These are phyloP conservation scores for Plenodomus tracheiphilus DNA, from an alignment of 2,329 filamentous ascomycete species.

Conservation along the genomic window DNA sequence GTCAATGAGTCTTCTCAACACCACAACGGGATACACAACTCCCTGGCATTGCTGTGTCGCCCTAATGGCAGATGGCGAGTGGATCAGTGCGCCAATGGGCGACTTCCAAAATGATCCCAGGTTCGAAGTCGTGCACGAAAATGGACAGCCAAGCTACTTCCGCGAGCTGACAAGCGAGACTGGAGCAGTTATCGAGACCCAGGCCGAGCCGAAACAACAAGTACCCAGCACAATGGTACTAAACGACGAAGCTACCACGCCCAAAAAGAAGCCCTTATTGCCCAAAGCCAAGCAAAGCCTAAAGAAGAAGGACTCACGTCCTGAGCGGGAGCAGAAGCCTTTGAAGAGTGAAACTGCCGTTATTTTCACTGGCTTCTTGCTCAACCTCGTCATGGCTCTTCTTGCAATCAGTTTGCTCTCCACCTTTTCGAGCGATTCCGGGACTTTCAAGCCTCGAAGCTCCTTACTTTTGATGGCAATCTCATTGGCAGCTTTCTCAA, in stretches of 20 bases:
- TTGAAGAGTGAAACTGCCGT: background rate
- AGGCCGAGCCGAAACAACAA: background rate
- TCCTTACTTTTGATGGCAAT: background rate
- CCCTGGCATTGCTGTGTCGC: constrained; percentile 23
- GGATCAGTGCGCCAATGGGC: constrained; percentile 11
- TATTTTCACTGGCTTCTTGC: background rate
- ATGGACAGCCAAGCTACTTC: constrained; percentile 14
- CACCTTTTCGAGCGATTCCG: background rate
- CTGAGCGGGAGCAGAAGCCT: background rate
- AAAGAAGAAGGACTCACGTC: background rate
- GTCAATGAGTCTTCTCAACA: constrained; percentile 19
- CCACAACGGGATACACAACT: constrained; percentile 12
- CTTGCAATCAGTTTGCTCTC: background rate
- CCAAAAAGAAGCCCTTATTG: background rate
- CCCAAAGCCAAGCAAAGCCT: background rate
- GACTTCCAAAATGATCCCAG: constrained; percentile 13
- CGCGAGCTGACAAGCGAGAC: background rate
- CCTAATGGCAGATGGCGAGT: constrained; percentile 13
- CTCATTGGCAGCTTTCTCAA: background rate
- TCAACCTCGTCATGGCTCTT: background rate
- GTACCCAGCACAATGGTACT: background rate
- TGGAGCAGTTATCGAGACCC: background rate
- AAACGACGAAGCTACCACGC: background rate
- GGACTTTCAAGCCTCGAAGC: background rate
- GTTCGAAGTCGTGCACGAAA: constrained; percentile 13